Evolutionary conservation across 768 basidiomycete species (phyloP).

Genomic region (Sarcomyxa edulis): DNA sequence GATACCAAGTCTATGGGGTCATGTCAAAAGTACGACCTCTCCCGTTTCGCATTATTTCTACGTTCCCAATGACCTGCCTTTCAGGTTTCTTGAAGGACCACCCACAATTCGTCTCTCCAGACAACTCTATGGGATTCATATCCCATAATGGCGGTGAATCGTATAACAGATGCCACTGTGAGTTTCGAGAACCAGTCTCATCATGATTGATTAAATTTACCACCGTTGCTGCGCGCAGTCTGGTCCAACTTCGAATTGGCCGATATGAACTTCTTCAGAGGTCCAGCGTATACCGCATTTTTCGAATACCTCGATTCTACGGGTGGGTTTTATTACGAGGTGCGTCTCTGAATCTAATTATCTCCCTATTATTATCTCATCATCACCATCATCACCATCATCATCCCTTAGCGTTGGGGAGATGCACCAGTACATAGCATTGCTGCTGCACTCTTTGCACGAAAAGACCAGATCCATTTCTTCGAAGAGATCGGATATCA

Average conservation of each 20-base stretch:
- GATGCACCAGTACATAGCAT: constrained; percentile 87
- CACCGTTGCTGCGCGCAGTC: neutral
- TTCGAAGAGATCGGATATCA: constrained; percentile 82
- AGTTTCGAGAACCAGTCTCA: constrained; percentile 19
- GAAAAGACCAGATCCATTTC: constrained; percentile 71
- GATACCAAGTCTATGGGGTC: constrained; percentile 69
- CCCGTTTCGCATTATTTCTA: constrained; percentile 6
- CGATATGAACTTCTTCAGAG: constrained; percentile 59
- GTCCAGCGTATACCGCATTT: constrained; percentile 60
- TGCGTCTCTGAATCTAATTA: constrained; percentile 34
- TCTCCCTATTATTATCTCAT: constrained; percentile 25
- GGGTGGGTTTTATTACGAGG: constrained; percentile 69
- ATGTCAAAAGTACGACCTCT: constrained; percentile 48
- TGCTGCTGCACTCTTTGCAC: constrained; percentile 67
- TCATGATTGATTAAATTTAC: neutral
- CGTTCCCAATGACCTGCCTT: neutral
- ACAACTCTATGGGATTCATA: constrained; percentile 60
- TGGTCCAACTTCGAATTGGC: constrained; percentile 62
- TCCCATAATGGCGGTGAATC: constrained; percentile 41
- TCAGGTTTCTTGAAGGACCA: constrained; percentile 51
- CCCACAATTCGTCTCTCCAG: constrained; percentile 50
- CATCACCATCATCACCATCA: constrained; percentile 26
- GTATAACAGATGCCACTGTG: constrained; percentile 74
- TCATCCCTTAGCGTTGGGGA: constrained; percentile 62
- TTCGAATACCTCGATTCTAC: constrained; percentile 56